Evolutionary conservation across 352 stramenopile species (phyloP).

Genomic region (Saprolegnia diclina): DNA sequence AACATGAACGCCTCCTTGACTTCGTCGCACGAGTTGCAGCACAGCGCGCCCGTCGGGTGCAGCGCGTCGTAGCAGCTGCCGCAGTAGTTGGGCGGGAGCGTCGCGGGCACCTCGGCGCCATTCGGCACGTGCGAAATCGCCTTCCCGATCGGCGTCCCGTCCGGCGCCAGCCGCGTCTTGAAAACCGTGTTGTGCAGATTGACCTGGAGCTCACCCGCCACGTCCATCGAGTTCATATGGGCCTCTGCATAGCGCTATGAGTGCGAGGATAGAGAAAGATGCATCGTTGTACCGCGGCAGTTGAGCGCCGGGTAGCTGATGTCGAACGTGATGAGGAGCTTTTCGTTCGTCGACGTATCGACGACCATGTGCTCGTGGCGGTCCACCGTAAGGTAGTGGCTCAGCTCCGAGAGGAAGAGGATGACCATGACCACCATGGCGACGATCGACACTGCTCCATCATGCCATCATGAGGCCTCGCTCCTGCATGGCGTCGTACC

Average conservation of each 20-base stretch:
- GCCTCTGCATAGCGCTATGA: conserved; percentile 58
- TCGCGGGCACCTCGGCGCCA: conserved; percentile 31
- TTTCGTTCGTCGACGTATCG: conserved; percentile 91
- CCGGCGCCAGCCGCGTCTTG: conserved; percentile 85
- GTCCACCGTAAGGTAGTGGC: conserved; percentile 66
- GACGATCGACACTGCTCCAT: conserved; percentile 62
- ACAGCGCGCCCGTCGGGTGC: conserved; percentile 59
- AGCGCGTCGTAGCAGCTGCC: conserved; percentile 91
- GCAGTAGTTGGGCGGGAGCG: conserved; percentile 86
- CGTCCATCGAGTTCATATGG: conserved; percentile 98
- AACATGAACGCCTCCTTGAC: conserved; percentile 79
- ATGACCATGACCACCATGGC: conserved; percentile 85
- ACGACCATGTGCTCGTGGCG: conserved; percentile 94
- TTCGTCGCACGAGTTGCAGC: conserved; percentile 80
- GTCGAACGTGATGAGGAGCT: conserved; percentile 96
- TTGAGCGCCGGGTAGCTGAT: conserved; percentile 96
- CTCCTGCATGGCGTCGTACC: conserved; percentile 27
- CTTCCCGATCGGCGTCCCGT: conserved; percentile 60
- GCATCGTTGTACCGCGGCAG: conserved; percentile 67
- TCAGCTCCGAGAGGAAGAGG: conserved; percentile 88
- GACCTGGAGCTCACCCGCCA: conserved; percentile 96
- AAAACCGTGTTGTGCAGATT: conserved; percentile 94
- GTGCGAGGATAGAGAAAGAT: not conserved
- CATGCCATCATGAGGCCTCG: not conserved
- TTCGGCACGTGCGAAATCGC: conserved; percentile 41